Conservation (phyloP, 345 rosid species). For the Euphorbia peplus region DNA sequence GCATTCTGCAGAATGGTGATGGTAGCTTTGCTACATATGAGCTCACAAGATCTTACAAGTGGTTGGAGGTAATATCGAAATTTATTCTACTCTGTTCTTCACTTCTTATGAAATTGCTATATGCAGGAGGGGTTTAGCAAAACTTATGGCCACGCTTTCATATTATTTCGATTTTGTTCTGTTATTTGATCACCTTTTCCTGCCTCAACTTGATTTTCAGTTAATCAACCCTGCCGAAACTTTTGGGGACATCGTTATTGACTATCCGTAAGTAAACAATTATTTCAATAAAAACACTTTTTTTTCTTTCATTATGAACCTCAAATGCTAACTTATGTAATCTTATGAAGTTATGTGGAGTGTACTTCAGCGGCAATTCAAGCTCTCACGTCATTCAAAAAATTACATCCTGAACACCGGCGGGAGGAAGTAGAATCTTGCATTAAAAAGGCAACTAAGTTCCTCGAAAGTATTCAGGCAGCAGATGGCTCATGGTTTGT, state of each 20-base stretch:
- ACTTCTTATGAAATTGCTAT: neutral
- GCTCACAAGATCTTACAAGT: slow-evolving; percentile 80
- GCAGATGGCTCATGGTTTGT: slow-evolving; percentile 94
- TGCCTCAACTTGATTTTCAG: slow-evolving; percentile 34
- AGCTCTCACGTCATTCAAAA: slow-evolving; percentile 68
- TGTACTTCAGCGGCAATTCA: slow-evolving; percentile 94
- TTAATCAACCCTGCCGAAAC: slow-evolving; percentile 96
- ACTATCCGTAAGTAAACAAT: slow-evolving; percentile 75
- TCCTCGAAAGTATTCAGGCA: slow-evolving; percentile 67
- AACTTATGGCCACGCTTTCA: neutral
- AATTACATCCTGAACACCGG: slow-evolving; percentile 72
- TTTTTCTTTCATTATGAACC: neutral
- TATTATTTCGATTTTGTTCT: neutral
- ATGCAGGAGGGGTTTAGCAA: neutral
- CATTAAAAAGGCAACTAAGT: slow-evolving; percentile 59
- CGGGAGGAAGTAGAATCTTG: slow-evolving; percentile 67
- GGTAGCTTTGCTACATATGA: slow-evolving; percentile 92
- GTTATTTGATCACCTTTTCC: neutral
- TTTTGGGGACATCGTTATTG: slow-evolving; percentile 94
- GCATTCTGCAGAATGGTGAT: slow-evolving; percentile 53
- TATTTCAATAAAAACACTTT: slow-evolving; percentile 6
- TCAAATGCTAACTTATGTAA: neutral
- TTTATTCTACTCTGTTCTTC: neutral
- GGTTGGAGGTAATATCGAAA: slow-evolving; percentile 99
- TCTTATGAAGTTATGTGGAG: slow-evolving; percentile 67